Conservation (phyloP, 192 early-diverging fungal species). For the Nowakowskiella sp. region DNA sequence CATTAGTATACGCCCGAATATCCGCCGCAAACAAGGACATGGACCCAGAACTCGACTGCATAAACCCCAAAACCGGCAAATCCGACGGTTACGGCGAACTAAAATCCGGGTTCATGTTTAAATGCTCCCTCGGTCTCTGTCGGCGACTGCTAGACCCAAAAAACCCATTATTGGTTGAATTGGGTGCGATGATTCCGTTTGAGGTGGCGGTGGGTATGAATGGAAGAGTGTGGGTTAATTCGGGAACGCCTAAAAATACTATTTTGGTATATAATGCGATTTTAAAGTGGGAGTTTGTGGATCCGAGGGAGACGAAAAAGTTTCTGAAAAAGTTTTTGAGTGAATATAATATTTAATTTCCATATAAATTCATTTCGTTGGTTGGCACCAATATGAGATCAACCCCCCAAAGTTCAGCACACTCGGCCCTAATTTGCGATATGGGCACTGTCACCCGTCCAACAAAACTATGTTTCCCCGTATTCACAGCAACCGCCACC, state of each 20-base stretch:
- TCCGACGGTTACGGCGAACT: slow-evolving; percentile 89
- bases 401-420: too few species aligned
- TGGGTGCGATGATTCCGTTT: slow-evolving; percentile 69
- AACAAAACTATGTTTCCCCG: too few species aligned
- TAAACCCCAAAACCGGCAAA: slow-evolving; percentile 69
- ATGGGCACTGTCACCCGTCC: too few species aligned
- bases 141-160: slow-evolving; percentile 61
- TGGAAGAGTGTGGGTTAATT: slow-evolving; percentile 88
- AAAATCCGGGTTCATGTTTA: slow-evolving; percentile 67
- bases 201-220: slow-evolving; percentile 90
- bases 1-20: slow-evolving; percentile 77
- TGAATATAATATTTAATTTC: too few species aligned
- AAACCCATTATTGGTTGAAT: slow-evolving; percentile 58
- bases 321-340: too few species aligned
- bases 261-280: slow-evolving; percentile 65
- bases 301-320: slow-evolving; percentile 41
- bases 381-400: too few species aligned
- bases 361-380: too few species aligned
- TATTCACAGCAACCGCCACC: too few species aligned
- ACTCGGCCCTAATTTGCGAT: too few species aligned
- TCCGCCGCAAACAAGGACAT: slow-evolving; percentile 87
- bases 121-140: slow-evolving; percentile 70
- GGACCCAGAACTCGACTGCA: slow-evolving; percentile 94
- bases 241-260: slow-evolving; percentile 50
- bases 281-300: slow-evolving; percentile 62